Conservation (phyloP, 2,329 filamentous ascomycete species). For the Zarea fungicola region DNA sequence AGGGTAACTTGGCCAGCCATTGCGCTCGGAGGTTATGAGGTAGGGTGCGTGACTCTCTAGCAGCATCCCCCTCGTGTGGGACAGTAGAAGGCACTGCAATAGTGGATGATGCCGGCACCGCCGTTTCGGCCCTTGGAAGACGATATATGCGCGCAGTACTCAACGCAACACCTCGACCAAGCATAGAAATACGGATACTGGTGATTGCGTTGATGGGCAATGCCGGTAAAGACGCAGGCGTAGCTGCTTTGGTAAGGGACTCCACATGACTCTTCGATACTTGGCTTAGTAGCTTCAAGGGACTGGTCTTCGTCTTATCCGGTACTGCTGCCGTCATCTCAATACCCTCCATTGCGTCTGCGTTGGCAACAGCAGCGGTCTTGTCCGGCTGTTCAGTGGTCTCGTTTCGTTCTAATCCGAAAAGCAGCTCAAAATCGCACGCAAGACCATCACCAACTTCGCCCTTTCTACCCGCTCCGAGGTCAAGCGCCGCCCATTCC, state of each 20-base stretch:
- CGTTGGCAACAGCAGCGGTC: background rate
- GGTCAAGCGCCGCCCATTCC: slow-evolving; percentile 67
- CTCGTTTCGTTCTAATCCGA: slow-evolving; percentile 29
- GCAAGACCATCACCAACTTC: slow-evolving; percentile 78
- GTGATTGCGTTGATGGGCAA: slow-evolving; percentile 40
- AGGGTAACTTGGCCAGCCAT: slow-evolving; percentile 62
- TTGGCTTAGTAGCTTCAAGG: slow-evolving; percentile 17
- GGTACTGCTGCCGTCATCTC: slow-evolving; percentile 14
- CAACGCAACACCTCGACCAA: slow-evolving; percentile 64
- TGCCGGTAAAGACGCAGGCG: slow-evolving; percentile 15
- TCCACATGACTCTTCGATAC: slow-evolving; percentile 26
- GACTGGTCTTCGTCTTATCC: background rate
- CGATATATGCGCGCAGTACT: slow-evolving; percentile 80
- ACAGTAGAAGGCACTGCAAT: slow-evolving; percentile 44
- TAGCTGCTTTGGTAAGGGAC: slow-evolving; percentile 15
- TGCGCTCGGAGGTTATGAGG: slow-evolving; percentile 53
- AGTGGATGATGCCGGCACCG: slow-evolving; percentile 24
- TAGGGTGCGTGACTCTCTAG: slow-evolving; percentile 21
- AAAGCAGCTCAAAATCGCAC: slow-evolving; percentile 76
- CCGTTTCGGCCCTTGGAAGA: slow-evolving; percentile 45
- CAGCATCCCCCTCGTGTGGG: slow-evolving; percentile 23
- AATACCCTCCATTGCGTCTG: slow-evolving; percentile 9
- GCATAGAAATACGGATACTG: slow-evolving; percentile 61
- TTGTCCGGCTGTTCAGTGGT: background rate
- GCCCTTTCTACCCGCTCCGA: slow-evolving; percentile 70